A percentile compares a stretch with the other conserved stretches of the same genome.
phyloP scores from a whole-genome alignment of 192 early-diverging fungal genomes.

The Obelidium mucronatum region DNA sequence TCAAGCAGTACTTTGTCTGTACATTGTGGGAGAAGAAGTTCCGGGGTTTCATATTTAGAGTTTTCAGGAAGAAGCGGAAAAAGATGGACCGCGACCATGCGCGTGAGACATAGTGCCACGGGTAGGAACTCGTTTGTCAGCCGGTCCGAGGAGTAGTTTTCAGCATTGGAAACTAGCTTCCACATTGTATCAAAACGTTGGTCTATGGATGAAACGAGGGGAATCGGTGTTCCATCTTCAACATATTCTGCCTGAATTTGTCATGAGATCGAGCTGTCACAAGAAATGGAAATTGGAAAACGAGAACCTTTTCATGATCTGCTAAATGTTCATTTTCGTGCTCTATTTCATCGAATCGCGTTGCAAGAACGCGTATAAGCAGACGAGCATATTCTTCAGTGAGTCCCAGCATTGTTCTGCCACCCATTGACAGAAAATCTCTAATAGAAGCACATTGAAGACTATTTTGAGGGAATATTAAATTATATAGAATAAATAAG shows the following conservation, averaged over 20 bases:
- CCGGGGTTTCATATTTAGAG: neutral
- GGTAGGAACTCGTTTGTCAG: constrained; percentile 13
- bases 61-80: neutral
- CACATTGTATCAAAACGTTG: constrained; percentile 24
- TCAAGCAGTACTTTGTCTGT: neutral
- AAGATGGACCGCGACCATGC: neutral
- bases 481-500: no score
- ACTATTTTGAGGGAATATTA: no score
- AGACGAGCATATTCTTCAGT: constrained; percentile 45
- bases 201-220: neutral
- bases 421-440: constrained; percentile 26
- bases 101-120: neutral
- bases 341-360: constrained; percentile 21
- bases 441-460: constrained; percentile 36
- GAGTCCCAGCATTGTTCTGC: constrained; percentile 15
- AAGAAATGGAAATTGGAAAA: constrained; percentile 35
- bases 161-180: constrained; percentile 20
- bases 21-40: neutral
- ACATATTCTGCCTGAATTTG: constrained; percentile 1
- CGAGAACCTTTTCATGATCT: no score
- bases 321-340: no score
- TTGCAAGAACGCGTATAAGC: constrained; percentile 38
- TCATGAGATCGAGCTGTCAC: neutral
- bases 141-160: neutral
- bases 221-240: constrained; percentile 1